Percentiles rank a stretch among this genome's conserved stretches.
Evolutionary conservation across 1,284 basidiomycete species (phyloP).

Genomic region (Mycena sp.): DNA sequence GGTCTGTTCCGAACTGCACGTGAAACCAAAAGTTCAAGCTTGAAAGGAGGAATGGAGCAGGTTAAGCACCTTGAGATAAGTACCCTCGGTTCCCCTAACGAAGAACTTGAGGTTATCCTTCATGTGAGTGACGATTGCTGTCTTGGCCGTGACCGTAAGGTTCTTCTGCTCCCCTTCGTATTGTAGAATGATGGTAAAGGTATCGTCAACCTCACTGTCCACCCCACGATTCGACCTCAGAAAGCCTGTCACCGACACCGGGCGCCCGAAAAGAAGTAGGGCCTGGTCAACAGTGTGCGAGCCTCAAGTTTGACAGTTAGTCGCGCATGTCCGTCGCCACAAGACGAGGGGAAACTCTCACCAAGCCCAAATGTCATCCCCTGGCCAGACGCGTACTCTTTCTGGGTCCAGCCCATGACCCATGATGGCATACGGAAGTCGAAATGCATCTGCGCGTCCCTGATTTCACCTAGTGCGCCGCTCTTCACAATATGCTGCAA

Average conservation of each 20-base stretch:
- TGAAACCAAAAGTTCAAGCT: conserved; percentile 14
- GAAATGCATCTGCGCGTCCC: conserved; percentile 20
- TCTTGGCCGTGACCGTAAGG: conserved; percentile 18
- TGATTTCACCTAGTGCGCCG: conserved; percentile 15
- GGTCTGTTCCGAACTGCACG: conserved; percentile 17
- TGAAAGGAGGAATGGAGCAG: conserved; percentile 12
- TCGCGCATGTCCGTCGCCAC: conserved; percentile 12
- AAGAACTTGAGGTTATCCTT: conserved; percentile 19
- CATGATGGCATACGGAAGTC: conserved; percentile 17
- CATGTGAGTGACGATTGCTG: conserved; percentile 19
- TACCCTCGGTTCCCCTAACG: conserved; percentile 15
- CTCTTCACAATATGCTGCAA: conserved; percentile 16
- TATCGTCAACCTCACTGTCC: conserved; percentile 19
- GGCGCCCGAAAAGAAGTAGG: conserved; percentile 17
- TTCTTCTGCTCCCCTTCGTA: conserved; percentile 16
- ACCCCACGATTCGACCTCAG: conserved; percentile 13
- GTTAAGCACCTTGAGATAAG: conserved; percentile 19
- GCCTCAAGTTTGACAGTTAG: conserved; percentile 17
- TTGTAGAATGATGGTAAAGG: conserved; percentile 18
- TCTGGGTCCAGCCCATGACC: conserved; percentile 18
- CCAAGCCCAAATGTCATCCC: conserved; percentile 20
- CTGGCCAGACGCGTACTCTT: conserved; percentile 16
- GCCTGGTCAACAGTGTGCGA: conserved; percentile 18
- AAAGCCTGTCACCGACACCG: conserved; percentile 16
- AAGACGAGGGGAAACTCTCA: conserved; percentile 16